Evolutionary conservation across 169 alveolate species (phyloP).

Genomic region (Miamiensis avidus): DNA sequence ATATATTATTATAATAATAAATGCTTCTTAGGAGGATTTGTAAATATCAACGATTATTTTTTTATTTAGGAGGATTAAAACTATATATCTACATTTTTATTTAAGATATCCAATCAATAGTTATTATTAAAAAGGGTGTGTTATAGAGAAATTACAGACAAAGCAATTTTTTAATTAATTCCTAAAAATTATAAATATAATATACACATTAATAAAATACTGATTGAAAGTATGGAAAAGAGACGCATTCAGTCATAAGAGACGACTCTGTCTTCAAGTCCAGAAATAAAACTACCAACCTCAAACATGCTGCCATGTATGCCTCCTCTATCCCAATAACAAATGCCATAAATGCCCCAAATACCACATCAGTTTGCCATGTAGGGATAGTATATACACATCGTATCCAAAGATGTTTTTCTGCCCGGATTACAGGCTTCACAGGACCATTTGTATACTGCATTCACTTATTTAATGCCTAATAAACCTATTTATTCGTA

Average conservation of each 20-base stretch:
- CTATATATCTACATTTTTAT: no score
- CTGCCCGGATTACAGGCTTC: slow-evolving; percentile 6
- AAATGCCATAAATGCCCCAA: not conserved
- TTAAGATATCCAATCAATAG: no score
- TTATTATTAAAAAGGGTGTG: no score
- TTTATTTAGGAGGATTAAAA: not conserved
- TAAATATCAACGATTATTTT: not conserved
- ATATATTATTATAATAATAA: no score
- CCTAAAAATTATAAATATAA: no score
- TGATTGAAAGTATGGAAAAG: not conserved
- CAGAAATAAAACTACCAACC: not conserved
- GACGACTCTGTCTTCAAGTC: not conserved
- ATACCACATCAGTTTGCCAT: not conserved
- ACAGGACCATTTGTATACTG: slow-evolving; percentile 3
- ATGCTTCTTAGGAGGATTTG: not conserved
- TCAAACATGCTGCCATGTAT: not conserved
- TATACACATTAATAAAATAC: no score
- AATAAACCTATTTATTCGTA: slow-evolving; percentile 7
- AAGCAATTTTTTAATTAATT: no score
- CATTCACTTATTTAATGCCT: slow-evolving; percentile 4
- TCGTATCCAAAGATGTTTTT: not conserved
- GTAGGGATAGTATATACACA: no score
- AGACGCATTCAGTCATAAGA: not conserved
- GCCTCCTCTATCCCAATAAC: not conserved
- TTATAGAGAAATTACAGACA: no score